Conservation (phyloP, 495 filamentous ascomycete genomes). For the Penicillium mononematosum region DNA sequence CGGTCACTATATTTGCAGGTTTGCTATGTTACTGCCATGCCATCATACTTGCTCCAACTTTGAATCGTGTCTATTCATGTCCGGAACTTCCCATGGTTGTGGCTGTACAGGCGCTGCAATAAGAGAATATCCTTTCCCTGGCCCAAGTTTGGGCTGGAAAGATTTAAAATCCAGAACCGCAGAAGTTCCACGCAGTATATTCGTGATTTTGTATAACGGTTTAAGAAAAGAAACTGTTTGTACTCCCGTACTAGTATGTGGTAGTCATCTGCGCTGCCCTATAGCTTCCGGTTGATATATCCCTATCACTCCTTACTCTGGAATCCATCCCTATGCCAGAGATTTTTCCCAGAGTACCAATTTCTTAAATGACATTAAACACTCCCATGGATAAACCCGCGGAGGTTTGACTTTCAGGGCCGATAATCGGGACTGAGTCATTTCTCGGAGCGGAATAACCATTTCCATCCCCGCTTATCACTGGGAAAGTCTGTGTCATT, state of each 20-base stretch:
- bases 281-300: not conserved
- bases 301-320: not conserved
- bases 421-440: conserved; percentile 36
- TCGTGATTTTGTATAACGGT: not conserved
- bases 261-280: not conserved
- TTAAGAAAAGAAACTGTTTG: not conserved
- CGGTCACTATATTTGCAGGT: not conserved
- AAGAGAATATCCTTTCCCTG: not conserved
- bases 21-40: not conserved
- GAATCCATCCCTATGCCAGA: not conserved
- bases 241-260: not conserved
- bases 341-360: not conserved
- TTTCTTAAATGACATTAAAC: not conserved
- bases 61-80: not conserved
- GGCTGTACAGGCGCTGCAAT: conserved; percentile 1
- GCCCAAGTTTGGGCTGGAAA: not conserved
- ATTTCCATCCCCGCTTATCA: conserved; percentile 34
- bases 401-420: not conserved
- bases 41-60: not conserved
- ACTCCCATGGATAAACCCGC: not conserved
- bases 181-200: not conserved
- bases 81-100: not conserved
- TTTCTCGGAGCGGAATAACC: conserved; percentile 40
- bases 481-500: conserved; percentile 36
- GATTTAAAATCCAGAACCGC: not conserved